Evolutionary conservation across 106 monocot species (phyloP).

Genomic region (Acorus calamus): DNA sequence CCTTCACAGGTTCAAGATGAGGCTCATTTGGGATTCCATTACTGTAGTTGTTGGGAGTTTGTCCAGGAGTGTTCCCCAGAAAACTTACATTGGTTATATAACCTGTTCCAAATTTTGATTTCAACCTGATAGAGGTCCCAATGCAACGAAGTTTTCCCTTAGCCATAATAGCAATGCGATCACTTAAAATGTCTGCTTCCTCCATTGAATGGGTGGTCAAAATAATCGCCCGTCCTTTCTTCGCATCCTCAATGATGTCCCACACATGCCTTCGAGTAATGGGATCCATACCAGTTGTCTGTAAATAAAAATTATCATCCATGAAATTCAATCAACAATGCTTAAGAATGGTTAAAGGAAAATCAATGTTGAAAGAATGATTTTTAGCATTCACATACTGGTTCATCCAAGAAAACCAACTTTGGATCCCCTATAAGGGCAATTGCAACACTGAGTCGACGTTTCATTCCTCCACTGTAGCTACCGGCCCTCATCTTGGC

Average conservation of each 20-base stretch:
- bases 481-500: constrained; percentile 75
- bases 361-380: too few relatives aligned
- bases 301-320: background rate
- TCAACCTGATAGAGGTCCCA: constrained; percentile 73
- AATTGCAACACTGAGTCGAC: constrained; percentile 83
- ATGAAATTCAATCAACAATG: too few relatives aligned
- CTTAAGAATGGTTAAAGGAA: too few relatives aligned
- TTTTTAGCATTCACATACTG: constrained; percentile 25
- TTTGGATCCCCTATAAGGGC: constrained; percentile 89
- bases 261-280: constrained; percentile 86
- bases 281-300: constrained; percentile 98
- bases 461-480: constrained; percentile 96
- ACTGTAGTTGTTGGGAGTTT: constrained; percentile 16
- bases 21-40: constrained; percentile 5
- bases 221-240: constrained; percentile 79
- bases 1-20: constrained; percentile 44
- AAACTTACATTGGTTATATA: constrained; percentile 79
- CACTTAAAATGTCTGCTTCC: constrained; percentile 87
- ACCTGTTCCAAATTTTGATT: constrained; percentile 77
- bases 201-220: constrained; percentile 99
- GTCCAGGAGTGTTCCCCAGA: constrained; percentile 18
- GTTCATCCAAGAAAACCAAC: constrained; percentile 91
- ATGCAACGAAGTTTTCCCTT: constrained; percentile 86
- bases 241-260: constrained; percentile 94
- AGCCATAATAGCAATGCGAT: constrained; percentile 91